Conservation (phyloP, 371 early-diverging fungal species). For the Lichtheimia ornata region DNA sequence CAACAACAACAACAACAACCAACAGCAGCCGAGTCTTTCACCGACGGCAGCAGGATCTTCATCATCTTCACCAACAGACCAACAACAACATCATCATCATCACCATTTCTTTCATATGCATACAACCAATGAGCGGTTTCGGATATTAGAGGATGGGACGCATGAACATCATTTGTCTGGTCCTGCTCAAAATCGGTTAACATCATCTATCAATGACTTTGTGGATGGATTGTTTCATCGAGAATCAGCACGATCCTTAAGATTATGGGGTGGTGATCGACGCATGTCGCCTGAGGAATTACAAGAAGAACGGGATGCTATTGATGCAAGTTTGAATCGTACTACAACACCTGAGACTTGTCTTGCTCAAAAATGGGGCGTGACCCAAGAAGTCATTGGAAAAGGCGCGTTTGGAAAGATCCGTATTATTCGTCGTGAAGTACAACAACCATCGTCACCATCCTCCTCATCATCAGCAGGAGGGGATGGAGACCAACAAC, state of each 20-base stretch:
- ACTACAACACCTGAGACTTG: slow-evolving; percentile 17
- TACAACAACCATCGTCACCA: not conserved
- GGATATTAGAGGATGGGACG: slow-evolving; percentile 27
- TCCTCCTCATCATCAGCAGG: not conserved
- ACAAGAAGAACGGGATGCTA: slow-evolving; percentile 28
- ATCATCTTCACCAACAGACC: no score
- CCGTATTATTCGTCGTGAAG: slow-evolving; percentile 34
- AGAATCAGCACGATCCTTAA: not conserved
- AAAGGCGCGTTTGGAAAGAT: slow-evolving; percentile 54
- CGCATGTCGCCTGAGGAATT: slow-evolving; percentile 24
- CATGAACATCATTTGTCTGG: slow-evolving; percentile 40
- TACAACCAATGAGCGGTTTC: slow-evolving; percentile 28
- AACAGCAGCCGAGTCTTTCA: not conserved
- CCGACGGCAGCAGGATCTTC: not conserved
- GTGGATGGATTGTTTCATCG: slow-evolving; percentile 24
- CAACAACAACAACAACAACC: not conserved
- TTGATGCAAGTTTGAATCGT: slow-evolving; percentile 25
- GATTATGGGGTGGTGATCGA: slow-evolving; percentile 31
- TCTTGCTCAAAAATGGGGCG: slow-evolving; percentile 47
- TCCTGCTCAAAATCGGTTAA: slow-evolving; percentile 33
- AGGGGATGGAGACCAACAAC: not conserved
- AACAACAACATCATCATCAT: no score
- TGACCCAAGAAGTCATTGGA: slow-evolving; percentile 48
- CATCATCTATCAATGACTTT: slow-evolving; percentile 32
- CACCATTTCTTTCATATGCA: no score